Conservation (phyloP, 2,329 filamentous ascomycete species). For the Alternaria solani region DNA sequence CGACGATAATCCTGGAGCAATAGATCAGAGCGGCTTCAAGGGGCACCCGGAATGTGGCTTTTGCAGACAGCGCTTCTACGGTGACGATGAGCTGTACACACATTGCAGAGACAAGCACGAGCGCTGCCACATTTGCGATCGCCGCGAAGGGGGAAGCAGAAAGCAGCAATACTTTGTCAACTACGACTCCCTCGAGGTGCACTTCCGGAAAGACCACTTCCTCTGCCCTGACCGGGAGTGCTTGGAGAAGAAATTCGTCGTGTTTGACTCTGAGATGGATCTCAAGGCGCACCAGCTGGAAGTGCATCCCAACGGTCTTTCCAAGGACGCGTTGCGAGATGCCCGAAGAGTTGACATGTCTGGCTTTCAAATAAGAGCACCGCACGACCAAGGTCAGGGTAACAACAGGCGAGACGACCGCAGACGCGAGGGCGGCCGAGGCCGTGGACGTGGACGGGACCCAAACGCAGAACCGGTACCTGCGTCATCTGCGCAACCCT, state of each 20-base stretch:
- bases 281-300: constrained; percentile 91
- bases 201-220: constrained; percentile 89
- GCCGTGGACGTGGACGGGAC: constrained; percentile 76
- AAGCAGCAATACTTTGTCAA: constrained; percentile 91
- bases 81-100: constrained; percentile 91
- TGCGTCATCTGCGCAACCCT: constrained; percentile 76
- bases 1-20: constrained; percentile 87
- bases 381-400: constrained; percentile 66
- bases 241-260: constrained; percentile 95
- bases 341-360: constrained; percentile 87
- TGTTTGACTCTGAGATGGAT: constrained; percentile 94
- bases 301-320: constrained; percentile 78
- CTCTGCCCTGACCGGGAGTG: constrained; percentile 86
- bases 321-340: constrained; percentile 84
- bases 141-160: constrained; percentile 62
- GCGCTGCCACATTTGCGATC: constrained; percentile 92
- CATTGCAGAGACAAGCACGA: constrained; percentile 96
- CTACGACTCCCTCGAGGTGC: constrained; percentile 83
- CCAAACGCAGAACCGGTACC: constrained; percentile 85
- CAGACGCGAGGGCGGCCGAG: constrained; percentile 57
- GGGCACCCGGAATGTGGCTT: constrained; percentile 95
- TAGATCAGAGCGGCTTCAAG: constrained; percentile 94
- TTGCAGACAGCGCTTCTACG: constrained; percentile 91
- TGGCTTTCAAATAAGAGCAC: constrained; percentile 78
- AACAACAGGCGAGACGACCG: constrained; percentile 52